These are phyloP conservation scores for Populus davidiana DNA, from an alignment of 345 rosid species.

Conservation along the genomic window DNA sequence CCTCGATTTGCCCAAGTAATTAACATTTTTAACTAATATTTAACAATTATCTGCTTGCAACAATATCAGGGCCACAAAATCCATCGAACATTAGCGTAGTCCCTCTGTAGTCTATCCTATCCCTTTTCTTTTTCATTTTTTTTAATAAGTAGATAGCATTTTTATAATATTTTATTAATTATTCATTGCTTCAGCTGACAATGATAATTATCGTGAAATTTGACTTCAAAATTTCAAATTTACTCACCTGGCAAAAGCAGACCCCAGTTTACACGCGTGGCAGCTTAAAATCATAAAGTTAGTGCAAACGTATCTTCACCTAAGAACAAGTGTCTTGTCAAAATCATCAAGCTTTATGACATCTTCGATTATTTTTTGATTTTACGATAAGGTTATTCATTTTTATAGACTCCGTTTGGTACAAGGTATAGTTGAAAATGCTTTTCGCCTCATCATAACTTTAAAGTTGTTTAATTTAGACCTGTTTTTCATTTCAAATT, in stretches of 20 bases:
- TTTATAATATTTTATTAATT: too few species aligned
- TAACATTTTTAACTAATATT: background rate
- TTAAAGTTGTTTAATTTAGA: too few species aligned
- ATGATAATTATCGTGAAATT: background rate
- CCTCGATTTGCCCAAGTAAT: background rate
- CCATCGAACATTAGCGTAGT: background rate
- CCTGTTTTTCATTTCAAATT: too few species aligned
- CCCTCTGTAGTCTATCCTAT: background rate
- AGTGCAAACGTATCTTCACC: background rate
- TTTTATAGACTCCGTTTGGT: too few species aligned
- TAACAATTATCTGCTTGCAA: background rate
- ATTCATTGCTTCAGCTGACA: too few species aligned
- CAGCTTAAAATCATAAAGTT: background rate
- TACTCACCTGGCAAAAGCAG: background rate
- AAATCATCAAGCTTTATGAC: background rate
- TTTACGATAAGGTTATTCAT: too few species aligned
- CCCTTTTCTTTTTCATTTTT: background rate
- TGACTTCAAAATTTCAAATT: background rate
- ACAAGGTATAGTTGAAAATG: too few species aligned
- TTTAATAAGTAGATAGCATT: too few species aligned
- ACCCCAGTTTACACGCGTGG: slow-evolving; percentile 9
- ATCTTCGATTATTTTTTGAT: background rate
- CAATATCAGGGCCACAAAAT: slow-evolving; percentile 28
- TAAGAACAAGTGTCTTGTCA: slow-evolving; percentile 19
- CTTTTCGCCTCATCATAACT: too few species aligned